Conservation (phyloP, 2,329 filamentous ascomycete species). For the Ustulina deusta region DNA sequence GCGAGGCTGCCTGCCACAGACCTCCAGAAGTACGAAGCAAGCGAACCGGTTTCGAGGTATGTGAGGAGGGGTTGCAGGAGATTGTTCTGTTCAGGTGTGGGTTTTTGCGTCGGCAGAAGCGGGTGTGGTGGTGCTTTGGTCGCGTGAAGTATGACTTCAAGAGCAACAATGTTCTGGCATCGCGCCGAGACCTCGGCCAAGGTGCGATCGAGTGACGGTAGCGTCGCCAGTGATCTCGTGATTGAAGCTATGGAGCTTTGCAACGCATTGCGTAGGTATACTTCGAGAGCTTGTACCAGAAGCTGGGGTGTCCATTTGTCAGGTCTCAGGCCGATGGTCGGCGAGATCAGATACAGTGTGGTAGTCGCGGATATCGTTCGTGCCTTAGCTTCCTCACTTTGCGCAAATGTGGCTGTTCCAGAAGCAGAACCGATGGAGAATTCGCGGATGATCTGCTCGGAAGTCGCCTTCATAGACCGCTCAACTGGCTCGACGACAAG, state of each 20-base stretch:
- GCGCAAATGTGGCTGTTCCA: conserved; percentile 67
- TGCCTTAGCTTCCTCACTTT: conserved; percentile 79
- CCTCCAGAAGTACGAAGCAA: conserved; percentile 94
- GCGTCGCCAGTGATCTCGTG: conserved; percentile 78
- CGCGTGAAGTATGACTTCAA: conserved; percentile 80
- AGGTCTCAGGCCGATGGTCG: conserved; percentile 65
- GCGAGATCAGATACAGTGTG: conserved; percentile 85
- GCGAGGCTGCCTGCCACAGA: conserved; percentile 83
- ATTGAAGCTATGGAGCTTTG: conserved; percentile 82
- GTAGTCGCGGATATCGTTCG: conserved; percentile 79
- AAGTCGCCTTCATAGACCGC: conserved; percentile 75
- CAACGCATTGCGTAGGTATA: conserved; percentile 83
- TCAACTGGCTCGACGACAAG: conserved; percentile 79
- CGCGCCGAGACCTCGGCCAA: conserved; percentile 83
- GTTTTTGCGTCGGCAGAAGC: conserved; percentile 59
- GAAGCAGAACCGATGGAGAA: conserved; percentile 76
- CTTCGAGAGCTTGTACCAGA: conserved; percentile 80
- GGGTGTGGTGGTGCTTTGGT: conserved; percentile 78
- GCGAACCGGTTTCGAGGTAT: conserved; percentile 85
- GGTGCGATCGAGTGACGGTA: conserved; percentile 85
- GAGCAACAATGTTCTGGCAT: conserved; percentile 91
- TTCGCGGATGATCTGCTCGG: conserved; percentile 84
- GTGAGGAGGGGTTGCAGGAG: conserved; percentile 79
- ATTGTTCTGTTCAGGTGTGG: conserved; percentile 53
- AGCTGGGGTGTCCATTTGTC: conserved; percentile 74